A percentile compares a stretch with the other conserved stretches of the same genome.
phyloP scores from a whole-genome alignment of 139 green algal species.

The Chlorella ohadii region DNA sequence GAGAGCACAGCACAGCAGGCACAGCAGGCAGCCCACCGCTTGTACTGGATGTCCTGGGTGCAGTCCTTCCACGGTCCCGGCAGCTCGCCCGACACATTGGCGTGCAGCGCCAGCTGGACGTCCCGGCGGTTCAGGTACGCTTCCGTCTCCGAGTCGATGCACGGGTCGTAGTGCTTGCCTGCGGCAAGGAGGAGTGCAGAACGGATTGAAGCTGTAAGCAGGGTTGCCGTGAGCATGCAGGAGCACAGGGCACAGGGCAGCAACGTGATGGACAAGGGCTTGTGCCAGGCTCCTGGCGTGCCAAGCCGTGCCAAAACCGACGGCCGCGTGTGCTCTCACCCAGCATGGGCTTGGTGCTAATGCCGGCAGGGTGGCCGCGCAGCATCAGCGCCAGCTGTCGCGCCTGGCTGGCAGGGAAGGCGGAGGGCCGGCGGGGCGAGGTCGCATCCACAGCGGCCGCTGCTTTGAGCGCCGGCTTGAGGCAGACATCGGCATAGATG shows the following conservation, averaged over 20 bases:
- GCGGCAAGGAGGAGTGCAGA: not conserved
- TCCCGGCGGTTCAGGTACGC: slow-evolving; percentile 82
- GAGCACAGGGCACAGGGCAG: no score
- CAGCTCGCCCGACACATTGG: slow-evolving; percentile 15
- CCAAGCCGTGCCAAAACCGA: no score
- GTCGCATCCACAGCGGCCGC: no score
- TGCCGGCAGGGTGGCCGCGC: slow-evolving; percentile 15
- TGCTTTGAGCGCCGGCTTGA: no score
- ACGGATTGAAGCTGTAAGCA: no score
- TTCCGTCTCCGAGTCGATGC: slow-evolving; percentile 76
- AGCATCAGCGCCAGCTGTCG: slow-evolving; percentile 31
- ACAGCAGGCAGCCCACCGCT: not conserved
- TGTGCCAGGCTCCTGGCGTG: no score
- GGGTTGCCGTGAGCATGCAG: not conserved
- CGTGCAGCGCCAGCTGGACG: slow-evolving; percentile 76
- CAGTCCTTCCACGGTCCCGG: slow-evolving; percentile 63
- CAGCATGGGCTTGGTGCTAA: slow-evolving; percentile 3
- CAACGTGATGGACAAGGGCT: no score
- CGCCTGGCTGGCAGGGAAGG: not conserved
- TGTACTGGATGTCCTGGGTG: slow-evolving; percentile 63
- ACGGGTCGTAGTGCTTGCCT: slow-evolving; percentile 73
- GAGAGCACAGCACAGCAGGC: no score
- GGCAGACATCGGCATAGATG: slow-evolving; percentile 76
- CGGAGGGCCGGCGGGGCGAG: not conserved
- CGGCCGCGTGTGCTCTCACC: no score